Evolutionary conservation across 495 filamentous ascomycete genomes (phyloP), one percentile per base, ranked within the genome.

Genomic region (Letharia lupina): DNA sequence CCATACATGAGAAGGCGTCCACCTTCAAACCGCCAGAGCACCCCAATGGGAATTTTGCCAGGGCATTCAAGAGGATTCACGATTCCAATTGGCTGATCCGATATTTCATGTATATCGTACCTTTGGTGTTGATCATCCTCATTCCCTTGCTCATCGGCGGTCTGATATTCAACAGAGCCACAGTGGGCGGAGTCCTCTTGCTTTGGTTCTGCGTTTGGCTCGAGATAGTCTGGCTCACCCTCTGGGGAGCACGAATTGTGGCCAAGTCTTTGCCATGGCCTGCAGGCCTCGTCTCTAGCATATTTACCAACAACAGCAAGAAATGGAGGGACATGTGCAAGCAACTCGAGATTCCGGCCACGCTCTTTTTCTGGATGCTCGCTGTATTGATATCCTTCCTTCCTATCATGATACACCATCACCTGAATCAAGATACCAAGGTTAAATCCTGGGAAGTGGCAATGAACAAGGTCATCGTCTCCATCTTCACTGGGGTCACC

Each of bases 171-270:
- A 80, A 81, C 13, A 72, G 84, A 40, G 84, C 89, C 4, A 86
- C 78, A 28, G 86, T 91, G 11, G 93, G 92, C 4, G 91, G 86
- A 44, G 90, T 96, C 3, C 64, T 82, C 67, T 73, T 97, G 64
- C 77, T 91, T 60, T 98, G 93, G 93, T 97, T 98, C 68, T 87
- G 89, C 54, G 89, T 97, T 59, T 98, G 93, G 93, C 80, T 98
- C 58, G 90, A 96, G 74, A 88, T 96, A 35, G 84, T 97, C 54
- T 98, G 93, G 93, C 77, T 96, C 52, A 91, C 91, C 3, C 79
- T 97, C 0, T 98, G 94, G 94, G 88, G 86, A 37, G 87, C 87
- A 63, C 78, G 88, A 76, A 88, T 97, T 61, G 76, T 90, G 13
- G 85, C 90, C 8, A 89, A 93, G 71, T 80, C 83, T 54, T 78